Percentiles rank a stretch among this genome's conserved stretches.
Conservation (phyloP, 2,329 filamentous ascomycete species). For the Monascus ruber region DNA sequence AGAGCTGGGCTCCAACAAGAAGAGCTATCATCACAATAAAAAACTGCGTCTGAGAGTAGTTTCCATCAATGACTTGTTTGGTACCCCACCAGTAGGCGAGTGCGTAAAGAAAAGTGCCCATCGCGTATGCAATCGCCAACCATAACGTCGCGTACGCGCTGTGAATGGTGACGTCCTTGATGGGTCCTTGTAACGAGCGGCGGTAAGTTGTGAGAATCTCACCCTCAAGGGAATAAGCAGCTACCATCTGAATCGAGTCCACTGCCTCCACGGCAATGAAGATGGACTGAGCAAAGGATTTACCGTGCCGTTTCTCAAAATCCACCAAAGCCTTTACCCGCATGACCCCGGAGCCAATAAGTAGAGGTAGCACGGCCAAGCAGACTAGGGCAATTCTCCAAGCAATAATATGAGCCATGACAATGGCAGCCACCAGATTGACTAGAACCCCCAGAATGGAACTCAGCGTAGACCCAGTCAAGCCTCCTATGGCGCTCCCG, state of each 20-base stretch:
- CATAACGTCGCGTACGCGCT: constrained; percentile 24
- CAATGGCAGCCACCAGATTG: constrained; percentile 57
- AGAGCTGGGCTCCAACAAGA: constrained; percentile 60
- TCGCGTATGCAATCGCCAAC: constrained; percentile 33
- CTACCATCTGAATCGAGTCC: constrained; percentile 41
- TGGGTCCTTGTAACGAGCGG: constrained; percentile 35
- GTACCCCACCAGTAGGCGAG: constrained; percentile 74
- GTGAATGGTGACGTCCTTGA: constrained; percentile 34
- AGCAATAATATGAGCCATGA: constrained; percentile 58
- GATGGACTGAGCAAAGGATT: constrained; percentile 40
- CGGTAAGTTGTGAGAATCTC: constrained; percentile 37
- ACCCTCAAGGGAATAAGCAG: constrained; percentile 41
- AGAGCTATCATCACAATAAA: constrained; percentile 63
- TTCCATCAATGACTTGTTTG: constrained; percentile 54
- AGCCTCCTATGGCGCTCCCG: constrained; percentile 52
- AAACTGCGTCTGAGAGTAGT: constrained; percentile 57
- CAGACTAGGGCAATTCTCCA: constrained; percentile 69
- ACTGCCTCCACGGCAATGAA: constrained; percentile 43
- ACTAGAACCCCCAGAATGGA: constrained; percentile 57
- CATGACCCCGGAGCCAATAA: constrained; percentile 59
- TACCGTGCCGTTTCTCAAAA: constrained; percentile 45
- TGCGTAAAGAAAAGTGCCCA: constrained; percentile 58
- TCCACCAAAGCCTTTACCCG: constrained; percentile 49
- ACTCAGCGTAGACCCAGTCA: constrained; percentile 60
- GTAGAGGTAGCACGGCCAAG: constrained; percentile 55